Percentiles rank a stretch among this genome's conserved stretches.
Conservation (phyloP, 306 rosid species). For the Acacia melanoxylon region DNA sequence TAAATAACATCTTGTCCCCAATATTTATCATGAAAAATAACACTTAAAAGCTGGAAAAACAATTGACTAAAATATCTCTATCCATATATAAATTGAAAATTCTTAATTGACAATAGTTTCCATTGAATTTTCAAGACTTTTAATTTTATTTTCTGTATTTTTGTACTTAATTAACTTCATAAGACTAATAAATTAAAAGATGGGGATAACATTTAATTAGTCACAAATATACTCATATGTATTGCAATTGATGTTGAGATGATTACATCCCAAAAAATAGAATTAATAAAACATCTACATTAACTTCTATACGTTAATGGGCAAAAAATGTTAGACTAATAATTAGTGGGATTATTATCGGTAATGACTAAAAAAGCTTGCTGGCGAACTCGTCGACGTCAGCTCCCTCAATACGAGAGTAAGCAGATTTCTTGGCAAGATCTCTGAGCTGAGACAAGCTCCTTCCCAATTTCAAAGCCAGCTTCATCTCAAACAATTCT, state of each 20-base stretch:
- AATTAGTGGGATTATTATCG: background rate
- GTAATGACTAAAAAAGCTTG: background rate
- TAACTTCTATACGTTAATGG: too few species aligned
- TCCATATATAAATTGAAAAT: too few species aligned
- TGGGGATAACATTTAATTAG: background rate
- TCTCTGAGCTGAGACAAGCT: slow-evolving; percentile 64
- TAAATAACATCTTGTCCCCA: too few species aligned
- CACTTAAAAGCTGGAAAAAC: too few species aligned
- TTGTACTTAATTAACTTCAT: too few species aligned
- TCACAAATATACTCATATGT: background rate
- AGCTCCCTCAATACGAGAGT: slow-evolving; percentile 48
- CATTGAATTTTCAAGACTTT: too few species aligned
- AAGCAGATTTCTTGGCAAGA: slow-evolving; percentile 60
- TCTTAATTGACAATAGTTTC: too few species aligned
- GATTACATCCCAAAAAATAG: background rate
- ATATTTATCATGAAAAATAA: too few species aligned
- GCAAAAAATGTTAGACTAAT: background rate
- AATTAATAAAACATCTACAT: background rate
- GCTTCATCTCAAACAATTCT: slow-evolving; percentile 56
- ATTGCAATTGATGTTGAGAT: background rate
- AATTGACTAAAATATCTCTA: too few species aligned
- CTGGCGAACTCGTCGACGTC: slow-evolving; percentile 42
- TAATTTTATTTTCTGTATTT: too few species aligned
- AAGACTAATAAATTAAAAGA: too few species aligned
- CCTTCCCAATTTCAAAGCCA: slow-evolving; percentile 77